Base-by-base conservation (phyloP, 257 asterid species). In the Przewalskia tangutica region DNA sequence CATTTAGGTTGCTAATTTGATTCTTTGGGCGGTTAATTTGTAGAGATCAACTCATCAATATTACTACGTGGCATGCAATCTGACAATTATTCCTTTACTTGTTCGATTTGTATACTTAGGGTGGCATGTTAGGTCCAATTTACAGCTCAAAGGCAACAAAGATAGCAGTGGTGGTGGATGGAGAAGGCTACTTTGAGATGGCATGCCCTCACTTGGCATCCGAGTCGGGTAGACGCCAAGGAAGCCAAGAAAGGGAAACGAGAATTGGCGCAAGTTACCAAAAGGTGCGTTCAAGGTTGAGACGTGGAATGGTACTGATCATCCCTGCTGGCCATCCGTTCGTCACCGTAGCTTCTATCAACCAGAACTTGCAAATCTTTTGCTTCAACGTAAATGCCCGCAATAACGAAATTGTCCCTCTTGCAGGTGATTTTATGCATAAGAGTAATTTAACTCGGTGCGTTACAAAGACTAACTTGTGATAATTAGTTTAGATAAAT, bases 281-380 rank as follows among this genome's bases (percentile, higher is more conserved):
- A 83, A 89, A 62, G 50, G 83, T 90, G 20, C 84, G 85, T 23
- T 67, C 94, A 1, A 86, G 81, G 0, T 51, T 94, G 84, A 86
- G 44, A 8, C 87, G 82, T 0, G 94, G 96, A 14, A 86, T 88
- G 3, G 92, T 90, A 40, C 80, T 92, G 11, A 81, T 93, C 0
- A 84, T 90, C 3, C 98, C 98, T 38, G 90, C 97, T 0, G 97
- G 94, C 13, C 97, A 93, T 87, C 98, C 98, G 1, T 83, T 58
- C 23, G 93, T 86, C 4, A 84, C 82, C 0, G 93, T 90, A 1
- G 97, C 98, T 0, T 89, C 98, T 0, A 59, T 77, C 7, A 85
- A 87, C 6, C 90, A 86, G 83, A 88, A 92, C 7, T 83, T 95
- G 10, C 91, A 90, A 85, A 0, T 91, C 0, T 70, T 91, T 12